A percentile compares a stretch with the other conserved stretches of the same genome.
Conservation (phyloP, 2,329 filamentous ascomycete species). For the Colletotrichum sp. region DNA sequence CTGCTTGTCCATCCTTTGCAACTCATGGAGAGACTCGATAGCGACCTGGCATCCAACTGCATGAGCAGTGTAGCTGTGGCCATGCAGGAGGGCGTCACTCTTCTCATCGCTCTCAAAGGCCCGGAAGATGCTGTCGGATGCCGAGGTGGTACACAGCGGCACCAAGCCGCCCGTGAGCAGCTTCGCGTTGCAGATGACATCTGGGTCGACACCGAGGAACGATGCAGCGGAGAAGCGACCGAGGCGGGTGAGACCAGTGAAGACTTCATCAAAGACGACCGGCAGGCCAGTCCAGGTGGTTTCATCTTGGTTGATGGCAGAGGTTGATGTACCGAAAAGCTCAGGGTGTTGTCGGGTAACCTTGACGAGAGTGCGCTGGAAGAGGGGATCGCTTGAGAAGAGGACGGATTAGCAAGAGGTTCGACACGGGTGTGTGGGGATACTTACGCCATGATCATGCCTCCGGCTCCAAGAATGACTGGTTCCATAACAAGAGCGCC, state of each 20-base stretch:
- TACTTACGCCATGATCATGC: slow-evolving; percentile 79
- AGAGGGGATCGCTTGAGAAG: slow-evolving; percentile 73
- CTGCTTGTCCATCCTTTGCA: slow-evolving; percentile 61
- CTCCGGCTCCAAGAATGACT: slow-evolving; percentile 79
- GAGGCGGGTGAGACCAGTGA: slow-evolving; percentile 84
- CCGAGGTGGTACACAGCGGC: slow-evolving; percentile 77
- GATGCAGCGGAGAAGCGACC: slow-evolving; percentile 74
- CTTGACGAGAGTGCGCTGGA: slow-evolving; percentile 74
- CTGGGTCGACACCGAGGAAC: slow-evolving; percentile 71
- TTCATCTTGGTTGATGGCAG: slow-evolving; percentile 17
- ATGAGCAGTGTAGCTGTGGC: slow-evolving; percentile 88
- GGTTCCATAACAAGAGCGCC: slow-evolving; percentile 83
- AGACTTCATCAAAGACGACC: slow-evolving; percentile 85
- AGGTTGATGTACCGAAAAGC: slow-evolving; percentile 49
- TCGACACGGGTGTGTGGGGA: neutral
- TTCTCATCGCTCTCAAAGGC: slow-evolving; percentile 76
- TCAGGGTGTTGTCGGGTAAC: slow-evolving; percentile 65
- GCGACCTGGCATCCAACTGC: slow-evolving; percentile 82
- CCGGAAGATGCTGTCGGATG: slow-evolving; percentile 75
- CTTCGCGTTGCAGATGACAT: slow-evolving; percentile 84
- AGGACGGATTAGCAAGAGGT: neutral
- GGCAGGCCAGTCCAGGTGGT: slow-evolving; percentile 74
- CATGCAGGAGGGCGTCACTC: slow-evolving; percentile 79
- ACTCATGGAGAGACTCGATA: slow-evolving; percentile 64
- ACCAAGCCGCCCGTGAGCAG: slow-evolving; percentile 81